Percentiles rank a stretch among this genome's conserved stretches.
phyloP scores from a whole-genome alignment of 768 basidiomycete species.

The Boletales sp. region DNA sequence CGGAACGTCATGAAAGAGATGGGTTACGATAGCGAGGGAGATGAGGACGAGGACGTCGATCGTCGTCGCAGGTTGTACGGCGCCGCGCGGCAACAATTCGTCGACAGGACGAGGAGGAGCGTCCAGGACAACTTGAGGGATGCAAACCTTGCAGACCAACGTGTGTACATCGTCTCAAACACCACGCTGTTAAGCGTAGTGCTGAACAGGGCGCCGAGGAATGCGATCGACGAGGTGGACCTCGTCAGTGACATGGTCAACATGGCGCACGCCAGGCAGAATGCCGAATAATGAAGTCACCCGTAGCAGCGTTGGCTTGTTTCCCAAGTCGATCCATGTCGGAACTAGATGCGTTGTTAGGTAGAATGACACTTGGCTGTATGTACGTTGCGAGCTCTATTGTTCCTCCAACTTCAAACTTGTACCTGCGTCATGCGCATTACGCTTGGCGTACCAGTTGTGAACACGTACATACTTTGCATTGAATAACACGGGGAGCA shows the following conservation, averaged over 20 bases:
- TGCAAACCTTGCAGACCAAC: slow-evolving; percentile 19
- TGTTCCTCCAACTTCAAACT: no score
- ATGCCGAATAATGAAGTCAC: no score
- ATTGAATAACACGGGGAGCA: no score
- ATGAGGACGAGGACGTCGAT: slow-evolving; percentile 10
- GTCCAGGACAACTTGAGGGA: slow-evolving; percentile 16
- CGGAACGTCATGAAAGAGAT: slow-evolving; percentile 21
- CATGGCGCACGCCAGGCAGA: background rate
- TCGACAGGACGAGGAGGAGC: slow-evolving; percentile 18
- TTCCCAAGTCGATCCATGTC: no score
- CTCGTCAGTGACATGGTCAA: slow-evolving; percentile 1
- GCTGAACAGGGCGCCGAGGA: slow-evolving; percentile 3
- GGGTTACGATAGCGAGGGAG: slow-evolving; percentile 19
- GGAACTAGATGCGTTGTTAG: no score
- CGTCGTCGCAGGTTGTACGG: slow-evolving; percentile 5
- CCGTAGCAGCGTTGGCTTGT: background rate
- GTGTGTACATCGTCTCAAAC: slow-evolving; percentile 27
- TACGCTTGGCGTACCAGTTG: no score
- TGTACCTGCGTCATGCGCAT: no score
- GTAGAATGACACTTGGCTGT: no score
- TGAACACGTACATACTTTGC: no score
- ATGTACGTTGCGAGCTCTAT: no score
- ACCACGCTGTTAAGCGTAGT: slow-evolving; percentile 11
- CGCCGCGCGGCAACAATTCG: slow-evolving; percentile 18
- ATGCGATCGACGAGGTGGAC: slow-evolving; percentile 3